Evolutionary conservation across 345 rosid species (phyloP).

Genomic region (Carallia brachiata): DNA sequence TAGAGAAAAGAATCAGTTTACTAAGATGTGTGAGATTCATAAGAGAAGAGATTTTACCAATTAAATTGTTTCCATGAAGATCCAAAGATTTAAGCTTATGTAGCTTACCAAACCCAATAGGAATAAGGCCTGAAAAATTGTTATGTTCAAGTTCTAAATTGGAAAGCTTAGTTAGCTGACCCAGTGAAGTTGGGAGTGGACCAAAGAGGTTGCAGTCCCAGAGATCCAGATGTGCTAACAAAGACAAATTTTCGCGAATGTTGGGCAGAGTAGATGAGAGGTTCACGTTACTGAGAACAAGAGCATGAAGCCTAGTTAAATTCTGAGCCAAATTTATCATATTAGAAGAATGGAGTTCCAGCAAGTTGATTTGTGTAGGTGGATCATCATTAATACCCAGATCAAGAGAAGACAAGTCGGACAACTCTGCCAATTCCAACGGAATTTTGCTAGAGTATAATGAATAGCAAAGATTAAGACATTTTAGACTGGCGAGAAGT

Average conservation of each 20-base stretch:
- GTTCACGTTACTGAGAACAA: background rate
- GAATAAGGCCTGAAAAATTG: background rate
- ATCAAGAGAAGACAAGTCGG: slow-evolving; percentile 9
- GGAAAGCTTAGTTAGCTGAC: background rate
- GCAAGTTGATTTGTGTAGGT: background rate
- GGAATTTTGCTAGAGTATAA: slow-evolving; percentile 10
- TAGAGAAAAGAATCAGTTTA: fast-evolving
- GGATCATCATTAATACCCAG: background rate
- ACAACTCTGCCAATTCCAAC: background rate
- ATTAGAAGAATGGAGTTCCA: background rate
- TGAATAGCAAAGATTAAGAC: slow-evolving; percentile 9
- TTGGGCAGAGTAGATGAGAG: background rate
- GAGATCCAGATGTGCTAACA: background rate
- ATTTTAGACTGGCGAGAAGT: background rate
- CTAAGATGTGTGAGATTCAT: slow-evolving; percentile 4
- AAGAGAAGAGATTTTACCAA: background rate
- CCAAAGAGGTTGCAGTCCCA: background rate
- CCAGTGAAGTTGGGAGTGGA: background rate
- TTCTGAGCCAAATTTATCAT: background rate
- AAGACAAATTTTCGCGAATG: background rate
- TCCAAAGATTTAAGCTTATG: background rate
- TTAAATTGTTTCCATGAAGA: background rate
- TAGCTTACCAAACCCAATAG: background rate
- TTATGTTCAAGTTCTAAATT: background rate
- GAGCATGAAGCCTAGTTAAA: background rate